These are phyloP conservation scores for Aspergillus felis DNA, from an alignment of 2,329 filamentous ascomycete genomes.

Conservation along the genomic window DNA sequence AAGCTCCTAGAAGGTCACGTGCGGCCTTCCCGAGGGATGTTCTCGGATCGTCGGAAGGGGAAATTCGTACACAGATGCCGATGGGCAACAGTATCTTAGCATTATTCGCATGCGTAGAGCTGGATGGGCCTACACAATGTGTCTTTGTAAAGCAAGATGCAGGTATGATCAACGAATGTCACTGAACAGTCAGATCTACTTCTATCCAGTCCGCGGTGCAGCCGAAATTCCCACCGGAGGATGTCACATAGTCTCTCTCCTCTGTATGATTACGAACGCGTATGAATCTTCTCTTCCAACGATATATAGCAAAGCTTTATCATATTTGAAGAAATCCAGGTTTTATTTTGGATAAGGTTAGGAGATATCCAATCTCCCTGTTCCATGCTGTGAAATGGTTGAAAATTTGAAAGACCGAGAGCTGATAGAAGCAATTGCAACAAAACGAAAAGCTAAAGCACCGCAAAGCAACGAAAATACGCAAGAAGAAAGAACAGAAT, in stretches of 20 bases:
- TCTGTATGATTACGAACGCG: neutral
- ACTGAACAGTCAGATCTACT: neutral
- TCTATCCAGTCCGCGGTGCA: no score
- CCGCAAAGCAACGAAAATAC: neutral
- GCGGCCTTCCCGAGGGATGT: conserved; percentile 25
- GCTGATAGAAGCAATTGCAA: neutral
- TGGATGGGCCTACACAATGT: no score
- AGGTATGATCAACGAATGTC: neutral
- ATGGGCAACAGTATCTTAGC: neutral
- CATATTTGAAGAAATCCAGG: neutral
- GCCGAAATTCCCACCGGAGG: neutral
- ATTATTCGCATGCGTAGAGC: neutral
- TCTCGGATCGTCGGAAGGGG: conserved; percentile 21
- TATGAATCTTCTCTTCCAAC: neutral
- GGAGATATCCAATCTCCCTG: neutral
- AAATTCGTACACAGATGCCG: neutral
- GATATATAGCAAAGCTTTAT: neutral
- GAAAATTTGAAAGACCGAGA: neutral
- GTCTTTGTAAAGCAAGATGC: no score
- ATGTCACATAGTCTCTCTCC: neutral
- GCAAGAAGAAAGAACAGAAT: neutral
- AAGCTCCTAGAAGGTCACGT: conserved; percentile 43
- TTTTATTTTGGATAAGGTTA: neutral
- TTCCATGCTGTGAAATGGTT: neutral
- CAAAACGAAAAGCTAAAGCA: neutral